Conservation (phyloP, 176 grass and related monocot genomes). For the Rhynchospora breviuscula region DNA sequence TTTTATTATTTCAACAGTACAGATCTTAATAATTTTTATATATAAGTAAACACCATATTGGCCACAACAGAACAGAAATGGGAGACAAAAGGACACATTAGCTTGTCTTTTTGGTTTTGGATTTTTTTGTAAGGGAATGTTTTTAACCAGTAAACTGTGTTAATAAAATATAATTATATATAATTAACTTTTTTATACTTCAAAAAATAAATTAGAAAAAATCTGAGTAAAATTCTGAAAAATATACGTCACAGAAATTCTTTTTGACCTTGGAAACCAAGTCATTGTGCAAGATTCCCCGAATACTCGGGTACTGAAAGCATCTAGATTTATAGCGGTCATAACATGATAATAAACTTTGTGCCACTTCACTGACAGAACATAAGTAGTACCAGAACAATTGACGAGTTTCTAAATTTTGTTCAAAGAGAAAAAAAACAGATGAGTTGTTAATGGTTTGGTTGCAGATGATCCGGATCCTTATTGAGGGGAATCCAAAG, state of each 20-base stretch:
- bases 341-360: not conserved
- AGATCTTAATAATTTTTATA: not conserved
- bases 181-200: too few relatives aligned
- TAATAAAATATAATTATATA: too few relatives aligned
- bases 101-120: not conserved
- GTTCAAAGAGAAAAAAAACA: too few relatives aligned
- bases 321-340: not conserved
- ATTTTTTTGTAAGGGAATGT: not conserved
- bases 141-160: too few relatives aligned
- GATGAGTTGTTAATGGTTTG: not conserved
- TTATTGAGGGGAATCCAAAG: constrained; percentile 22
- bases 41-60: not conserved
- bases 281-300: not conserved
- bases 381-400: not conserved
- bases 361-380: not conserved
- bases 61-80: not conserved
- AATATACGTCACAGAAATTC: too few relatives aligned
- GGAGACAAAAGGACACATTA: not conserved
- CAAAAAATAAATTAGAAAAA: too few relatives aligned
- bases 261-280: not conserved
- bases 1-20: not conserved
- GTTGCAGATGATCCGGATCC: not conserved
- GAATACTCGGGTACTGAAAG: not conserved
- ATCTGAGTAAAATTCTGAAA: too few relatives aligned
- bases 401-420: too few relatives aligned